Conservation (phyloP, 768 basidiomycete genomes). For the Phlebiopsis gigantea region DNA sequence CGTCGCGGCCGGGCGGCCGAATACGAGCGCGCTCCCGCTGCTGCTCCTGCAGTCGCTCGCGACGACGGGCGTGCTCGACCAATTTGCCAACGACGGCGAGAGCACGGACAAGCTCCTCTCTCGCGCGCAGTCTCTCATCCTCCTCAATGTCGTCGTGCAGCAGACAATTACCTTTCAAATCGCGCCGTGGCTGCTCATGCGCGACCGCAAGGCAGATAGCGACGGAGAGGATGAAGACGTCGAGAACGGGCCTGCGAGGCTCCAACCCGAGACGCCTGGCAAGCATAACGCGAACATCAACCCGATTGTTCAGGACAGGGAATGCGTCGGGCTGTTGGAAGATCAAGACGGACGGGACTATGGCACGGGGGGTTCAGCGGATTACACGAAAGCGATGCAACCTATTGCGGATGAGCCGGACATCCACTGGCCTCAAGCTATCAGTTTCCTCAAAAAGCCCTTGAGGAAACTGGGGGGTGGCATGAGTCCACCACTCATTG, state of each 20-base stretch:
- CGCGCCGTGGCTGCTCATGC: slow-evolving; percentile 19
- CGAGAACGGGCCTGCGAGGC: slow-evolving; percentile 12
- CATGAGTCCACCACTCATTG: slow-evolving; percentile 25
- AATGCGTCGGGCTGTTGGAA: slow-evolving; percentile 23
- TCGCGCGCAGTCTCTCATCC: slow-evolving; percentile 25
- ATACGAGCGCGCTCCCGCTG: slow-evolving; percentile 25
- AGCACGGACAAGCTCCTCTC: slow-evolving; percentile 11
- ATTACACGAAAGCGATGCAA: slow-evolving; percentile 12
- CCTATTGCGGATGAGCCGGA: slow-evolving; percentile 21
- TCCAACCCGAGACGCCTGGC: neutral
- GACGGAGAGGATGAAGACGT: slow-evolving; percentile 7
- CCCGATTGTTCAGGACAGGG: slow-evolving; percentile 21
- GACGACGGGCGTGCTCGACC: slow-evolving; percentile 21
- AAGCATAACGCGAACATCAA: slow-evolving; percentile 14
- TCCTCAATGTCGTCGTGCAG: slow-evolving; percentile 27
- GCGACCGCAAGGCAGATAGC: slow-evolving; percentile 11
- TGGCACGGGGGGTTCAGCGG: slow-evolving; percentile 4
- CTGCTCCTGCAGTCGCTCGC: slow-evolving; percentile 23
- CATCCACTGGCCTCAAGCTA: slow-evolving; percentile 19
- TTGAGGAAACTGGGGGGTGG: slow-evolving; percentile 12
- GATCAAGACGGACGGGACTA: slow-evolving; percentile 16
- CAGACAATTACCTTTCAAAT: slow-evolving; percentile 26
- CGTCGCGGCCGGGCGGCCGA: slow-evolving; percentile 25
- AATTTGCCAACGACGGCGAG: slow-evolving; percentile 17
- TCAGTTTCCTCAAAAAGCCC: slow-evolving; percentile 17